A percentile compares a stretch with the other conserved stretches of the same genome.
Evolutionary conservation across 306 rosid species (phyloP).

Genomic region (Gleditsia sinensis): DNA sequence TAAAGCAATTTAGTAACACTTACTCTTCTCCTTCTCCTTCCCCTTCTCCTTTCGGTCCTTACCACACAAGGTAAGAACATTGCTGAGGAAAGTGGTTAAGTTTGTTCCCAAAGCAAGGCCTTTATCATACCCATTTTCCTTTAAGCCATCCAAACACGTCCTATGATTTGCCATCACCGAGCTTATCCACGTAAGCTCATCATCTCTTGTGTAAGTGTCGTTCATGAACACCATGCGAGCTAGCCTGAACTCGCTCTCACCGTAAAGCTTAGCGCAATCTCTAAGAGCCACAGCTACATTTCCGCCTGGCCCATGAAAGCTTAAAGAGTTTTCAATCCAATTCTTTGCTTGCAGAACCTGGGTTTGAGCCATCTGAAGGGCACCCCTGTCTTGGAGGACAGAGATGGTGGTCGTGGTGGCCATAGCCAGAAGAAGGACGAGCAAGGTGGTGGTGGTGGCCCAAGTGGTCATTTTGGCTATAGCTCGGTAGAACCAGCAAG

Average conservation of each 20-base stretch:
- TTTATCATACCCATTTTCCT: conserved; percentile 22
- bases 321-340: too few relatives aligned
- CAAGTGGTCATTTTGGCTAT: too few relatives aligned
- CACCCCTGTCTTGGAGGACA: too few relatives aligned
- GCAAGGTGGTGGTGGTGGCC: too few relatives aligned
- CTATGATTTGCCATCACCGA: conserved; percentile 38
- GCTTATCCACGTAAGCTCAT: conserved; percentile 39
- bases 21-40: neutral
- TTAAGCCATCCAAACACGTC: conserved; percentile 39
- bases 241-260: conserved; percentile 33
- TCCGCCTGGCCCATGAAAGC: too few relatives aligned
- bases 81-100: conserved; percentile 11
- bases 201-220: neutral
- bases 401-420: too few relatives aligned
- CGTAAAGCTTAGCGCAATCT: conserved; percentile 45
- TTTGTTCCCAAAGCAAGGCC: conserved; percentile 4
- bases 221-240: conserved; percentile 8
- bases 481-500: too few relatives aligned
- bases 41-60: neutral
- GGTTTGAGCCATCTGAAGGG: too few relatives aligned
- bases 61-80: conserved; percentile 30
- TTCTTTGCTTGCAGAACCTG: too few relatives aligned
- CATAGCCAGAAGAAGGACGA: too few relatives aligned
- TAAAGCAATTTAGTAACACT: neutral
- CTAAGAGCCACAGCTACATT: conserved; percentile 24